Conservation (phyloP, 2,329 filamentous ascomycete genomes). For the Neoarthrinium moseri region DNA sequence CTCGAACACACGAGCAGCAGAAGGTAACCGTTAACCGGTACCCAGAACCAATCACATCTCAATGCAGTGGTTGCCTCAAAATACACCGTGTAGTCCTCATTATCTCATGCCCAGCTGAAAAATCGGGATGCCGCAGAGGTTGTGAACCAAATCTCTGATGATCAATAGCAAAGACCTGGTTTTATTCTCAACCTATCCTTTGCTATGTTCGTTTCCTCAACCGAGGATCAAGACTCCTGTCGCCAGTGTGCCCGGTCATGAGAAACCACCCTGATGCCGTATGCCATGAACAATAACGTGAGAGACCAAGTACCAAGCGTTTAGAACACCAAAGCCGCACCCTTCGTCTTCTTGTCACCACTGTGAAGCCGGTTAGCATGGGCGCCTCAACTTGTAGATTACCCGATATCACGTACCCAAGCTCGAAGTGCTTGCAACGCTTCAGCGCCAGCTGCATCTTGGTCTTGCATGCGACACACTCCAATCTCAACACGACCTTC, state of each 20-base stretch:
- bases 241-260: constrained; percentile 32
- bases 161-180: constrained; percentile 20
- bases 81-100: no score
- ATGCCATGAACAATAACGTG: constrained; percentile 41
- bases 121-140: no score
- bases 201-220: constrained; percentile 29
- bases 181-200: constrained; percentile 20
- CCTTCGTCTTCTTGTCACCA: constrained; percentile 99
- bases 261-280: constrained; percentile 46
- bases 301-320: constrained; percentile 46
- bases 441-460: constrained; percentile 98
- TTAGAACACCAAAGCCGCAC: constrained; percentile 99
- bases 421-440: constrained; percentile 99
- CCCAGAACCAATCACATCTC: no score
- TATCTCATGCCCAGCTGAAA: no score
- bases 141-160: no score
- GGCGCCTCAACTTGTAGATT: constrained; percentile 3
- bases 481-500: constrained; percentile 98
- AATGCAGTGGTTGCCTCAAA: no score
- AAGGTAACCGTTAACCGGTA: no score
- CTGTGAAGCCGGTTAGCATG: constrained; percentile 55
- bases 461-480: constrained; percentile 97
- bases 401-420: constrained; percentile 69
- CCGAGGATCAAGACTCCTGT: constrained; percentile 43
- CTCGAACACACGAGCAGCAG: no score